A percentile compares a stretch with the other conserved stretches of the same genome.
Evolutionary conservation across 2,329 filamentous ascomycete genomes (phyloP).

Genomic region (Alternaria conjuncta): DNA sequence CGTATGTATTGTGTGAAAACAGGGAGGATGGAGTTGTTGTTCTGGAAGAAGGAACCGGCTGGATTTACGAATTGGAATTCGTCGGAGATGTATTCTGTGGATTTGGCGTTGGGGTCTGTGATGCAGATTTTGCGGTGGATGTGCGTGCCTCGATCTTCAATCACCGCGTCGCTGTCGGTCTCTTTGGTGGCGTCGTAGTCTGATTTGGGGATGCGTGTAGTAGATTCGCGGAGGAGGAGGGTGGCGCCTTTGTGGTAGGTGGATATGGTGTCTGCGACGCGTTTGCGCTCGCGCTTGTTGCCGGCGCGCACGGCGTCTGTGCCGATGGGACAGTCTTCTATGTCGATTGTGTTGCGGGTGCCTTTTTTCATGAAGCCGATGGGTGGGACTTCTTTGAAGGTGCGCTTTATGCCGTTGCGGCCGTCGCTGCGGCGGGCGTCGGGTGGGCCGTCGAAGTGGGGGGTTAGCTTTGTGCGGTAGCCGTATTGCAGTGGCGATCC

Average conservation of each 20-base stretch:
- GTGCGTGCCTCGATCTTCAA: constrained; percentile 64
- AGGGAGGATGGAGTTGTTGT: constrained; percentile 97
- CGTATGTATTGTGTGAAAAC: constrained; percentile 87
- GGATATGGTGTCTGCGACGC: constrained; percentile 72
- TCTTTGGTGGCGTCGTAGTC: constrained; percentile 28
- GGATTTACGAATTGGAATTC: constrained; percentile 83
- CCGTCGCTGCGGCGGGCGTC: constrained; percentile 55
- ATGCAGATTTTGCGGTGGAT: constrained; percentile 86
- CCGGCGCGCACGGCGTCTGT: constrained; percentile 84
- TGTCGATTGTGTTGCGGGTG: constrained; percentile 81
- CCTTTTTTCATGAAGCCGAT: constrained; percentile 93
- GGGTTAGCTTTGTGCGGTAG: constrained; percentile 96
- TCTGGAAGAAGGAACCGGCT: constrained; percentile 96
- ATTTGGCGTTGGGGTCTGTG: constrained; percentile 80
- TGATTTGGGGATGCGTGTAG: constrained; percentile 66
- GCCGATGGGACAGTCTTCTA: constrained; percentile 96
- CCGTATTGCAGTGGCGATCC: constrained; percentile 89
- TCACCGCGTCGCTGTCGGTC: constrained; percentile 51
- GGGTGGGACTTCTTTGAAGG: constrained; percentile 71
- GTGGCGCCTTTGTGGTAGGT: constrained; percentile 85
- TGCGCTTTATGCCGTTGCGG: constrained; percentile 59
- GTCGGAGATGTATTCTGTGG: constrained; percentile 85
- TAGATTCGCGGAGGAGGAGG: constrained; percentile 86
- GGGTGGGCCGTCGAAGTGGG: constrained; percentile 86
- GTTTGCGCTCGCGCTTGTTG: constrained; percentile 77